phyloP scores from a whole-genome alignment of 331 rosid species.

The Quercus lobata region DNA sequence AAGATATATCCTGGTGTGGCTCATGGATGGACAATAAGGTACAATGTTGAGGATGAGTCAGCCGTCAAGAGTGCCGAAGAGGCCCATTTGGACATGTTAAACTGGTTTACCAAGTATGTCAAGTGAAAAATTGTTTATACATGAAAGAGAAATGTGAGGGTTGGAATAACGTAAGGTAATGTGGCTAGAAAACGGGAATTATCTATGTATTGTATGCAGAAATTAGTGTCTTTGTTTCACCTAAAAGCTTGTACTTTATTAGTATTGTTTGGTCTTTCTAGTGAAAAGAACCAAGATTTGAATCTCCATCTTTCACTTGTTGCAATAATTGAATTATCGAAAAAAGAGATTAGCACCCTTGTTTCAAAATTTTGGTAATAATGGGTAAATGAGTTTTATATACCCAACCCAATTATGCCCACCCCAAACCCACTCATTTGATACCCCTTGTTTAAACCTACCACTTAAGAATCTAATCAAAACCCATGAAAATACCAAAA shows the following conservation, averaged over 20 bases:
- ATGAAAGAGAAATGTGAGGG: background rate
- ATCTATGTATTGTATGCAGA: background rate
- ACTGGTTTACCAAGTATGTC: slow-evolving; percentile 40
- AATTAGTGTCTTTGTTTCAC: background rate
- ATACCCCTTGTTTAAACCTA: too few species aligned
- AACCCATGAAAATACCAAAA: too few species aligned
- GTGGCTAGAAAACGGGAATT: background rate
- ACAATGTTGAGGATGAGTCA: slow-evolving; percentile 30
- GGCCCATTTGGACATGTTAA: slow-evolving; percentile 41
- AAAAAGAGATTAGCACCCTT: background rate
- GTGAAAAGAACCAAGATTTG: background rate
- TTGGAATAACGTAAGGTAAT: background rate
- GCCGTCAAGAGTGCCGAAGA: slow-evolving; percentile 41
- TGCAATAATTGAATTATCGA: too few species aligned
- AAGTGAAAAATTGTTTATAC: slow-evolving; percentile 7
- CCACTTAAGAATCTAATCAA: too few species aligned
- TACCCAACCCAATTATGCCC: too few species aligned
- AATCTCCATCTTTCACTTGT: too few species aligned
- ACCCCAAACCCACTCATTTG: too few species aligned
- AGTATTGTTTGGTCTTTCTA: background rate
- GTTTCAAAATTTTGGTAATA: background rate
- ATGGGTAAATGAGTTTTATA: too few species aligned
- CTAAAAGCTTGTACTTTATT: background rate
- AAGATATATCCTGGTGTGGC: slow-evolving; percentile 31
- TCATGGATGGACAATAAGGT: slow-evolving; percentile 42